Evolutionary conservation across 768 basidiomycete species (phyloP).

Genomic region (Flagelloscypha sp.): DNA sequence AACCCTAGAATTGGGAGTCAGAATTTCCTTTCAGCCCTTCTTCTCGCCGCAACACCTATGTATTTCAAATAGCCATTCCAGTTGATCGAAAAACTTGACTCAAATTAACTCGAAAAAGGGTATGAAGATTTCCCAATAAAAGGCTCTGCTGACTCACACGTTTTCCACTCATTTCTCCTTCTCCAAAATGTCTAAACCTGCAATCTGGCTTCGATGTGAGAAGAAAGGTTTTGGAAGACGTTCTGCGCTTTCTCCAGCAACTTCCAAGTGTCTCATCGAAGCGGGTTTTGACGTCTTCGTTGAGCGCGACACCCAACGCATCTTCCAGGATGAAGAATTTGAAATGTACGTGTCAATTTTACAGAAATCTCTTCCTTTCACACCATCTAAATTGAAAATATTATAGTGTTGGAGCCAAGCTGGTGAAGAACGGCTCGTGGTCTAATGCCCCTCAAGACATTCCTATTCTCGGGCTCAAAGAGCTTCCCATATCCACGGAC

Average conservation of each 20-base stretch:
- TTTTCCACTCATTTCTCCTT: no score
- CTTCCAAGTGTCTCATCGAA: slow-evolving; percentile 79
- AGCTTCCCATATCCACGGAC: slow-evolving; percentile 75
- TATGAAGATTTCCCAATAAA: no score
- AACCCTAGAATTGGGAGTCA: no score
- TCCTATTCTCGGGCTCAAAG: slow-evolving; percentile 93
- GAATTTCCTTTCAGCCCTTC: no score
- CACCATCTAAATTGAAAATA: slow-evolving; percentile 1
- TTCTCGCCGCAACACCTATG: no score
- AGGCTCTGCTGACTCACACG: no score
- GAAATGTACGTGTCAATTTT: slow-evolving; percentile 90
- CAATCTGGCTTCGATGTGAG: slow-evolving; percentile 94
- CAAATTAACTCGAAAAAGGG: no score
- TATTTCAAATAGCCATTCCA: no score
- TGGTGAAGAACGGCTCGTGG: slow-evolving; percentile 88
- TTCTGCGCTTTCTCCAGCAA: slow-evolving; percentile 87
- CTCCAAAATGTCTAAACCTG: slow-evolving; percentile 40
- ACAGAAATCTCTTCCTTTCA: no score
- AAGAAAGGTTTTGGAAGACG: slow-evolving; percentile 92
- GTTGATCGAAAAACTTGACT: no score
- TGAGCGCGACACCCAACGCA: slow-evolving; percentile 89
- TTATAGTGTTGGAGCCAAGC: slow-evolving; percentile 77
- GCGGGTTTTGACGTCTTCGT: slow-evolving; percentile 86
- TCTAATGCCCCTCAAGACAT: slow-evolving; percentile 62
- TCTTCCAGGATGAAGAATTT: slow-evolving; percentile 90